Percentiles rank a stretch among this genome's conserved stretches.
These are phyloP conservation scores for Lachancea waltii DNA, from an alignment of 805 yeast genomes.

Conservation along the genomic window DNA sequence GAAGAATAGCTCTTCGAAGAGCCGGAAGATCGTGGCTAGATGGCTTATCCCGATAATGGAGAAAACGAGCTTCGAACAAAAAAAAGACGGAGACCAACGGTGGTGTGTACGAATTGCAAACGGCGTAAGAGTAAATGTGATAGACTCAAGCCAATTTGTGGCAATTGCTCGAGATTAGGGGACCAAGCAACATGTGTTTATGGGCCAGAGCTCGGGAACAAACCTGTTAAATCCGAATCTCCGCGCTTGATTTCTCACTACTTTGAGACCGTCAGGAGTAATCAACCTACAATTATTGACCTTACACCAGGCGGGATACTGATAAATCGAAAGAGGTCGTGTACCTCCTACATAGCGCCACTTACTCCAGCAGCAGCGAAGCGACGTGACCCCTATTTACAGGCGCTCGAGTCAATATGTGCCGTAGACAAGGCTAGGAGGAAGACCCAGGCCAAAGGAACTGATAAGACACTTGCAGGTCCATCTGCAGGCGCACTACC, in stretches of 20 bases:
- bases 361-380: slow-evolving; percentile 23
- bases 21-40: no score
- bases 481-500: neutral
- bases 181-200: slow-evolving; percentile 20
- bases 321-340: slow-evolving; percentile 26
- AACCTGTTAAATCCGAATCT: neutral
- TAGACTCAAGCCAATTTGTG: slow-evolving; percentile 22
- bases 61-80: no score
- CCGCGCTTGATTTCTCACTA: neutral
- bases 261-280: neutral
- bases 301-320: slow-evolving; percentile 23
- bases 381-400: slow-evolving; percentile 26
- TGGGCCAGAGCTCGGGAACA: slow-evolving; percentile 1
- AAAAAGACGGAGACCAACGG: slow-evolving; percentile 24
- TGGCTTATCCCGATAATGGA: no score
- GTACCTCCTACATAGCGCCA: slow-evolving; percentile 19
- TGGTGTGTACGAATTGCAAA: slow-evolving; percentile 31
- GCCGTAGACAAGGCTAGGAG: neutral
- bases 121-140: slow-evolving; percentile 30
- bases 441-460: neutral
- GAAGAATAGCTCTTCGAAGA: no score
- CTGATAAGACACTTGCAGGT: neutral
- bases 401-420: slow-evolving; percentile 4
- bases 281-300: slow-evolving; percentile 13
- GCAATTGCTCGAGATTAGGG: slow-evolving; percentile 19